phyloP scores from a whole-genome alignment of 169 alveolate species.

The Blepharisma undulans region DNA sequence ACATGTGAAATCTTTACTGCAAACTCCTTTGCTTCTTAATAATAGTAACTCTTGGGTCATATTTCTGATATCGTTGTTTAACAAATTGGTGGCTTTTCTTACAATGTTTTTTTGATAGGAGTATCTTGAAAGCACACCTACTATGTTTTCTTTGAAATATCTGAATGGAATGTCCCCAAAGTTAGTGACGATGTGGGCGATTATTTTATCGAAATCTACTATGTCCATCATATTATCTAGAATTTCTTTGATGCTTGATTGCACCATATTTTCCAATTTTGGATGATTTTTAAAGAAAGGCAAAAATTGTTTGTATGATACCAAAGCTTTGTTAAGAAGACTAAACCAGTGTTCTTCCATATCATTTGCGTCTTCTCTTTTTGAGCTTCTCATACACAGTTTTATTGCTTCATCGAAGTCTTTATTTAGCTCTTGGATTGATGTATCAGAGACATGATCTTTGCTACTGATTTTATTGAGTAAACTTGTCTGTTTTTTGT shows the following conservation, averaged over 20 bases:
- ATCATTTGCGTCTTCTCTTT: slow-evolving; percentile 17
- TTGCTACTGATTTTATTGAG: background rate
- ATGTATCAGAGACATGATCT: background rate
- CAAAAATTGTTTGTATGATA: background rate
- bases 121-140: slow-evolving; percentile 30
- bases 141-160: slow-evolving; percentile 29
- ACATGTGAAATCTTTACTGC: background rate
- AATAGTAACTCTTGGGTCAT: slow-evolving; percentile 21
- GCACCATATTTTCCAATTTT: background rate
- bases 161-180: slow-evolving; percentile 19
- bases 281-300: background rate
- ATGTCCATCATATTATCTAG: slow-evolving; percentile 22
- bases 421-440: background rate
- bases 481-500: background rate
- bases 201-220: slow-evolving; percentile 17
- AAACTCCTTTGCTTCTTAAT: slow-evolving; percentile 34
- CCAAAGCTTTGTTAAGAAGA: slow-evolving; percentile 2
- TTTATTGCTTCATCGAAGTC: slow-evolving; percentile 7
- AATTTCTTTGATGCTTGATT: background rate
- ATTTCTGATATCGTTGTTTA: slow-evolving; percentile 27
- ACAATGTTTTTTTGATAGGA: slow-evolving; percentile 35
- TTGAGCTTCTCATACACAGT: slow-evolving; percentile 22
- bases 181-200: background rate
- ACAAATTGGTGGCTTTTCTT: slow-evolving; percentile 27
- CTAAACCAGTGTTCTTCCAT: slow-evolving; percentile 37